Conservation (phyloP, 2,329 filamentous ascomycete genomes). For the Didymella arachidicola region DNA sequence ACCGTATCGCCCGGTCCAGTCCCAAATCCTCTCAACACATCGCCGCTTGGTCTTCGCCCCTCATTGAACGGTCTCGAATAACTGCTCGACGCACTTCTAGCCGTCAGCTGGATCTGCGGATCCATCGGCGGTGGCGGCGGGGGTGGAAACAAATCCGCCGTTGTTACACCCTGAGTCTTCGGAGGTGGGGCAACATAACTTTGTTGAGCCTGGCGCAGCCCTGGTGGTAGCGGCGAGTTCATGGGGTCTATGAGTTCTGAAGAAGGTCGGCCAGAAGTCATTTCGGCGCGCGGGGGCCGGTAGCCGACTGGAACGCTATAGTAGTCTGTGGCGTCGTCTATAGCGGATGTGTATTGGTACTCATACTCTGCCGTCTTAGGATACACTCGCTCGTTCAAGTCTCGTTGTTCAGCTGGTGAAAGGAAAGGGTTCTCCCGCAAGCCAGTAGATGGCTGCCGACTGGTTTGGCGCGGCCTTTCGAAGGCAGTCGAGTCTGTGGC, state of each 20-base stretch:
- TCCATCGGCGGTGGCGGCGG: conserved; percentile 15
- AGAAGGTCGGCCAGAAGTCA: conserved; percentile 19
- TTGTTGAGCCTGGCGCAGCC: neutral
- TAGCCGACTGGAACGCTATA: conserved; percentile 25
- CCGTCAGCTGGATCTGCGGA: conserved; percentile 10
- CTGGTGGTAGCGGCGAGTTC: conserved; percentile 10
- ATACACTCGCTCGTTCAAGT: conserved; percentile 17
- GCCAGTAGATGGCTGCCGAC: neutral
- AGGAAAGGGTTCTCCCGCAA: conserved; percentile 15
- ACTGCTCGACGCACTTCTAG: conserved; percentile 11
- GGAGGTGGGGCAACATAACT: conserved; percentile 7
- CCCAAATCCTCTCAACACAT: neutral
- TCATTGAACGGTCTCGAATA: conserved; percentile 17
- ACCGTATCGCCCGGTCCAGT: conserved; percentile 1
- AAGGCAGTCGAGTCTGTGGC: conserved; percentile 3
- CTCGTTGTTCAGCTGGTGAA: conserved; percentile 7
- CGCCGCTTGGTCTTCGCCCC: conserved; percentile 4
- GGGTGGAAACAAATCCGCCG: conserved; percentile 24
- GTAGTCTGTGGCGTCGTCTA: conserved; percentile 16
- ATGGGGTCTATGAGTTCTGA: conserved; percentile 22
- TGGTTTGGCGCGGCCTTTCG: conserved; percentile 4
- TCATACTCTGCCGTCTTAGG: conserved; percentile 19
- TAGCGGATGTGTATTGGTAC: conserved; percentile 14
- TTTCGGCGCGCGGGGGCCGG: conserved; percentile 4
- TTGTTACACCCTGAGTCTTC: conserved; percentile 23